These are phyloP conservation scores for Saccharomyces paradoxus DNA, from an alignment of 805 yeast genomes.

Conservation along the genomic window DNA sequence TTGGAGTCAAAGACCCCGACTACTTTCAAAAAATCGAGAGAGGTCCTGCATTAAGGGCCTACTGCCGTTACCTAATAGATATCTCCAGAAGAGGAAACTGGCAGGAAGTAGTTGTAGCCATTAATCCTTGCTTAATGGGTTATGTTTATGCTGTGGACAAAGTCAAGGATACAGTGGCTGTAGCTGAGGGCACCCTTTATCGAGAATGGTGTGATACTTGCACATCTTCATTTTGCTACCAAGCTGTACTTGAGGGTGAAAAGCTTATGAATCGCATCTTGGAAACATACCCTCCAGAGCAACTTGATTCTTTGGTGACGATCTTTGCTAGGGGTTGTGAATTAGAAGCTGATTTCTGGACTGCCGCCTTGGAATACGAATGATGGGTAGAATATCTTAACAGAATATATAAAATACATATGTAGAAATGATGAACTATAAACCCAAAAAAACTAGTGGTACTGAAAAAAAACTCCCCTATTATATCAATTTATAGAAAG, in stretches of 20 bases:
- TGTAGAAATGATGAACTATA: no score
- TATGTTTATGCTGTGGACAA: constrained; percentile 48
- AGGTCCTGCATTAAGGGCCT: constrained; percentile 49
- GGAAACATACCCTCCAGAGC: constrained; percentile 33
- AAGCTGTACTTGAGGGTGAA: constrained; percentile 46
- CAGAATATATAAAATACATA: no score
- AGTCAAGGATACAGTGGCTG: constrained; percentile 29
- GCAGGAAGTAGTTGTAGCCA: constrained; percentile 56
- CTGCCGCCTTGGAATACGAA: constrained; percentile 33
- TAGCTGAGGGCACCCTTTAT: constrained; percentile 23
- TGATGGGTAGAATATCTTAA: background rate
- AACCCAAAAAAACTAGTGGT: no score
- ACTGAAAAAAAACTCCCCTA: no score
- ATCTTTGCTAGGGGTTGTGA: constrained; percentile 52
- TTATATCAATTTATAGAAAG: no score
- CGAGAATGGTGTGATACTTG: constrained; percentile 57
- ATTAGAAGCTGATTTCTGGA: constrained; percentile 67
- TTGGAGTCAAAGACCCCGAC: constrained; percentile 33
- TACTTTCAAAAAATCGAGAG: constrained; percentile 41
- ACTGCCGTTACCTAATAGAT: constrained; percentile 51
- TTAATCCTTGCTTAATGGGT: constrained; percentile 72
- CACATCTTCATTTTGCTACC: constrained; percentile 45
- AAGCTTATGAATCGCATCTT: constrained; percentile 39
- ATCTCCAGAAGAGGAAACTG: constrained; percentile 49
- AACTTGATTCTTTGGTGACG: constrained; percentile 44